Evolutionary conservation across 1,284 basidiomycete species (phyloP), one percentile per base, ranked within the genome.

Genomic region (Neolentinus lepideus): DNA sequence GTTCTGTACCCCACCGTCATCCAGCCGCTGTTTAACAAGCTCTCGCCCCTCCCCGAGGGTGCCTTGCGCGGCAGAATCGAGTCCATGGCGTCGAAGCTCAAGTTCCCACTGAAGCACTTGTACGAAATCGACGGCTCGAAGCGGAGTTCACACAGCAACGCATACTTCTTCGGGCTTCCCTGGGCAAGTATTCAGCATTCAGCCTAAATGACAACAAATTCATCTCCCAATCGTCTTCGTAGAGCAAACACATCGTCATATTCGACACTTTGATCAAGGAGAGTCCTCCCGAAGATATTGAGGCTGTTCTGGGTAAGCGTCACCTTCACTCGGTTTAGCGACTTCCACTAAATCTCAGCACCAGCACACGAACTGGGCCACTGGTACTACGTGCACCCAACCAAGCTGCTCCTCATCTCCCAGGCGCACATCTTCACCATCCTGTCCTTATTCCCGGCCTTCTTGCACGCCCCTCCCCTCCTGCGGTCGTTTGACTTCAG

Each of bases 61-160:
- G 85, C 91, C 46, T 75, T 96, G 14, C 83, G 90, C 29, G 74
- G 71, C 3, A 77, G 90, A 43, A 90, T 92, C 36, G 91, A 94
- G 63, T 68, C 71, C 0, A 77, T 98, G 24, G 90, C 93, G 0
- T 66, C 71, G 43, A 85, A 85, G 66, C 87, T 99, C 66, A 83
- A 88, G 57, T 99, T 99, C 81, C 96, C 96, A 0, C 77, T 98
- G 58, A 96, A 89, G 69, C 88, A 97, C 68, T 72, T 99, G 58
- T 98, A 97, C 71, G 93, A 98, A 67, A 98, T 98, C 64, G 96
- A 99, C 66, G 96, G 97, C 26, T 94, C 90, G 56, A 97, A 96
- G 75, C 85, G 96, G 54, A 93, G 88, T 67, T 89, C 90, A 2
- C 96, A 98, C 72, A 92, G 88, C 60, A 98, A 98, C 62, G 94